Conservation (phyloP, 1,139 yeast genomes). For the Pichia sp. region DNA sequence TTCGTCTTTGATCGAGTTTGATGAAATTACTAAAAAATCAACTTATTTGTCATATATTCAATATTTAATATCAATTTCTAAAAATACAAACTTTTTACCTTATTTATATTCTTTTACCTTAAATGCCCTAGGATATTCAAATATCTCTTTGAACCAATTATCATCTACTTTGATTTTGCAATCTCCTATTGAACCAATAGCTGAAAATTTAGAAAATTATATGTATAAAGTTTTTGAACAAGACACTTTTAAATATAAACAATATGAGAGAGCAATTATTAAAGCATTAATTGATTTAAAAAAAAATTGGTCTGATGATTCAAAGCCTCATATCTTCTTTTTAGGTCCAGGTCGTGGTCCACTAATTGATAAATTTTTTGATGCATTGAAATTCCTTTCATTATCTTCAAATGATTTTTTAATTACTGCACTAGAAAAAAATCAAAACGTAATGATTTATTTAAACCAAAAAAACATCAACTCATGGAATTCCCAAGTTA, state of each 20-base stretch:
- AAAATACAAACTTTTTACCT: constrained; percentile 21
- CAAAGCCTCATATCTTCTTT: constrained; percentile 40
- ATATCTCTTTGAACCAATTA: constrained; percentile 5
- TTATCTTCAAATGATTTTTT: constrained; percentile 30
- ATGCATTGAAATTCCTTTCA: constrained; percentile 34
- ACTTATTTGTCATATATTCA: constrained; percentile 45
- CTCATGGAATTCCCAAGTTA: constrained; percentile 42
- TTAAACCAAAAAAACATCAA: constrained; percentile 38
- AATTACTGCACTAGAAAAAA: constrained; percentile 64
- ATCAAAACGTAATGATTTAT: constrained; percentile 50
- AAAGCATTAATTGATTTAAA: constrained; percentile 45
- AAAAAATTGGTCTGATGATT: neutral
- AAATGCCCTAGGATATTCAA: constrained; percentile 16
- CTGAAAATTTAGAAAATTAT: constrained; percentile 46
- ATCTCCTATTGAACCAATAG: constrained; percentile 67
- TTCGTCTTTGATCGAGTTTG: constrained; percentile 8
- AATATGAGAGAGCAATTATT: constrained; percentile 60
- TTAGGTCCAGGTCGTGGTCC: constrained; percentile 92
- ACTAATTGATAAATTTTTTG: constrained; percentile 47
- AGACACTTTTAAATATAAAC: constrained; percentile 60
- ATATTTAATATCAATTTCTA: constrained; percentile 18
- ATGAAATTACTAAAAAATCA: constrained; percentile 16
- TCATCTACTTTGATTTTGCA: constrained; percentile 21
- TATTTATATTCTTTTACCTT: constrained; percentile 24
- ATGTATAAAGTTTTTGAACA: constrained; percentile 66